Conservation (phyloP, 1,284 basidiomycete genomes). For the Irpex sp. region DNA sequence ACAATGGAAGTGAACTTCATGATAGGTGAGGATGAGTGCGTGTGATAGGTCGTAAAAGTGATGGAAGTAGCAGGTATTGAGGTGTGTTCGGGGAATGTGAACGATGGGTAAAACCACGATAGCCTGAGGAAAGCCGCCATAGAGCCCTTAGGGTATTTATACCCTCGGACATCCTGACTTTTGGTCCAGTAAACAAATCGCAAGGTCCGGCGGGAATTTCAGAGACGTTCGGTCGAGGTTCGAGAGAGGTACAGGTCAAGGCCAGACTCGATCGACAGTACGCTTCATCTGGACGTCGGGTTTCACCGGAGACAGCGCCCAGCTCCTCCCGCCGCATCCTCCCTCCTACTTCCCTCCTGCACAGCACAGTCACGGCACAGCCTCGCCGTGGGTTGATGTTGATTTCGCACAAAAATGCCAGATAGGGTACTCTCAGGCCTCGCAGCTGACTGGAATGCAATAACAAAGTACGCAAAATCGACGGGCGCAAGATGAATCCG, state of each 20-base stretch:
- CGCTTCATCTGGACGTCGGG: background rate
- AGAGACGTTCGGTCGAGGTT: background rate
- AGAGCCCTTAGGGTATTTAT: background rate
- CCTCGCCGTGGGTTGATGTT: background rate
- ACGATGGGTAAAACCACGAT: background rate
- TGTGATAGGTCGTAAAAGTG: background rate
- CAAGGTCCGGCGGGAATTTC: background rate
- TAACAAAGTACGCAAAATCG: background rate
- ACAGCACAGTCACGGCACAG: background rate
- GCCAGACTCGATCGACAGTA: background rate
- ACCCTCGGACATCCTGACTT: background rate
- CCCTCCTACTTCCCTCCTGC: no score
- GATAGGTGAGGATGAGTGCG: background rate
- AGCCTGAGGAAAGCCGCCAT: background rate
- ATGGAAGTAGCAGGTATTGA: background rate
- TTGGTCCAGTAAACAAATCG: background rate
- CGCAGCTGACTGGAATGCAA: background rate
- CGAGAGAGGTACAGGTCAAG: background rate
- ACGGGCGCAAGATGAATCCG: background rate
- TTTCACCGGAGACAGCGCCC: background rate
- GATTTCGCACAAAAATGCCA: background rate
- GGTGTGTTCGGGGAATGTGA: background rate
- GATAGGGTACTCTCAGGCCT: background rate
- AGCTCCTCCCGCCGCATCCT: no score
- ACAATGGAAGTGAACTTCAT: slow-evolving; percentile 8